phyloP scores from a whole-genome alignment of 2,329 filamentous ascomycete genomes.

The Aureobasidium sp. region DNA sequence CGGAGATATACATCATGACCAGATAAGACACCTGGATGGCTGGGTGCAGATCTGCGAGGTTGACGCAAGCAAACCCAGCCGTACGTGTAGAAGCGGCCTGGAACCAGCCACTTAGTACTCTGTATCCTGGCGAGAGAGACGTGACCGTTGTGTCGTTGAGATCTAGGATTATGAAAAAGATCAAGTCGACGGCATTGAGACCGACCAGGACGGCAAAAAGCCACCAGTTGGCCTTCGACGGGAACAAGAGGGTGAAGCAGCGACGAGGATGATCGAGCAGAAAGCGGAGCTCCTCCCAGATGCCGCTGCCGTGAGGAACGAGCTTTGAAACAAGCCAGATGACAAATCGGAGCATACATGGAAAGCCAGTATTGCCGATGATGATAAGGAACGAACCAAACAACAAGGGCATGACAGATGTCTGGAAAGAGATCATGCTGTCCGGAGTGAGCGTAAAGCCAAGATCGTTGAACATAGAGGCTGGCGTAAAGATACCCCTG shows the following conservation, averaged over 20 bases:
- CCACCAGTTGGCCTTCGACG: conserved; percentile 89
- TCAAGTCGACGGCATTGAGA: conserved; percentile 75
- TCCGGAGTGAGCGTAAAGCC: conserved; percentile 87
- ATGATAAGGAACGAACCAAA: conserved; percentile 81
- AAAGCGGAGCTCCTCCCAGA: conserved; percentile 88
- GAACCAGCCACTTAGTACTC: conserved; percentile 81
- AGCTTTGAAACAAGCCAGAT: conserved; percentile 75
- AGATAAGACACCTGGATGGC: conserved; percentile 90
- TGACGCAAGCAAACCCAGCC: conserved; percentile 80
- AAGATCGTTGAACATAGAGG: conserved; percentile 89
- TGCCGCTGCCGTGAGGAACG: conserved; percentile 56
- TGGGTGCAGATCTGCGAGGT: conserved; percentile 70
- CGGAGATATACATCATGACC: conserved; percentile 99
- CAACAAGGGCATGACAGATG: conserved; percentile 66
- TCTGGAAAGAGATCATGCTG: conserved; percentile 86
- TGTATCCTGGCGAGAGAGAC: conserved; percentile 61
- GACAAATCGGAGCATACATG: conserved; percentile 84
- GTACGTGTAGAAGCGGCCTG: conserved; percentile 86
- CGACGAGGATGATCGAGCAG: conserved; percentile 89
- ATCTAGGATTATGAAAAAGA: conserved; percentile 91
- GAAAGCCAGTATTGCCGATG: conserved; percentile 92
- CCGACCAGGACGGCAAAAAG: conserved; percentile 77
- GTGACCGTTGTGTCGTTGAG: conserved; percentile 65
- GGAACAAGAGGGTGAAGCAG: conserved; percentile 93
- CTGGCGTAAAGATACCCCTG: conserved; percentile 74